These are phyloP conservation scores for Rhododendron simsii DNA, from an alignment of 148 eudicot species.

Conservation along the genomic window DNA sequence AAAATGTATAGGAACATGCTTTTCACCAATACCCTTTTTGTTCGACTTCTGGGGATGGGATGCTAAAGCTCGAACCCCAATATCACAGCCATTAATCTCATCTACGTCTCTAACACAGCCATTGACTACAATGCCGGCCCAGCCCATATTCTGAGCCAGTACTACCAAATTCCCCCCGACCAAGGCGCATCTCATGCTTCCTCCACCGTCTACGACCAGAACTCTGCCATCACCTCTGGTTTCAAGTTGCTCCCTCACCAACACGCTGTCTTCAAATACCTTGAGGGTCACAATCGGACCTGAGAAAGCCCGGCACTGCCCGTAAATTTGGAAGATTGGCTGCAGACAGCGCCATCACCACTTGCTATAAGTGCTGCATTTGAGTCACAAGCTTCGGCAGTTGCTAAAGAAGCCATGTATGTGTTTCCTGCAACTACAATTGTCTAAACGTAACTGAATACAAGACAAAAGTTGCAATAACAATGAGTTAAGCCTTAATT, in stretches of 20 bases:
- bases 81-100: conserved; percentile 43
- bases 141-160: conserved; percentile 39
- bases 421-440: conserved; percentile 8
- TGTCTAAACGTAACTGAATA: not conserved
- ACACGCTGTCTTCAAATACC: conserved; percentile 41
- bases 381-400: conserved; percentile 37
- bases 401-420: conserved; percentile 26
- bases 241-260: conserved; percentile 41
- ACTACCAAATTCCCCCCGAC: conserved; percentile 39
- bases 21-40: conserved; percentile 33
- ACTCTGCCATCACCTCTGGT: conserved; percentile 40
- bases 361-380: conserved; percentile 24
- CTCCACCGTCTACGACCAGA: conserved; percentile 40
- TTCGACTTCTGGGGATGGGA: conserved; percentile 37
- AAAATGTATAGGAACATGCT: conserved; percentile 26
- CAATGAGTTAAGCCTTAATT: not conserved
- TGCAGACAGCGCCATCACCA: conserved; percentile 31
- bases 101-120: conserved; percentile 42
- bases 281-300: conserved; percentile 37
- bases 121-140: conserved; percentile 39
- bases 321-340: conserved; percentile 35
- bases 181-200: conserved; percentile 39
- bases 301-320: conserved; percentile 31
- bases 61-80: conserved; percentile 40
- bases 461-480: not conserved